Evolutionary conservation across 2,329 filamentous ascomycete genomes (phyloP), one percentile per base, ranked within the genome.

Genomic region (Colletotrichum sp.): DNA sequence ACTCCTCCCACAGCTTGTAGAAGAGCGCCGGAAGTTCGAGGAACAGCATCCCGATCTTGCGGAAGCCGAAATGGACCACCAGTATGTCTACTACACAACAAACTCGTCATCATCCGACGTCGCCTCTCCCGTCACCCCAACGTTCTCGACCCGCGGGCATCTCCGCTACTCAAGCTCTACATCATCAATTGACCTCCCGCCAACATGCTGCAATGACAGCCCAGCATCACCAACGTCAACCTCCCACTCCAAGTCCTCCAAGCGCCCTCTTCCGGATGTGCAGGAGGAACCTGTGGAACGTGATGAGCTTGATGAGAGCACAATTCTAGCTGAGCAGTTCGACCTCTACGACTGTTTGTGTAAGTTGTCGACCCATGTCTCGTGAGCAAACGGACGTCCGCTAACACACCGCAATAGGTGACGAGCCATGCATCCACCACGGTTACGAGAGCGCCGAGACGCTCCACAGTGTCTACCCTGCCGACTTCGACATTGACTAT

Each of bases 241-340:
- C 15, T 70, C 85, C 86, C 77, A 81, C 68, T 79, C 80, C 77
- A 91, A 92, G 78, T 86, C 91, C 0, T 88, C 89, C 80, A 95
- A 95, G 85, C 90, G 91, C 76, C 90, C 89, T 68, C 88, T 98
- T 77, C 94, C 95, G 19, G 94, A 97, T 80, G 94, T 98, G 25
- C 91, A 96, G 81, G 96, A 98, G 83, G 96, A 98, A 81, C 93
- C 94, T 3, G 85, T 92, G 57, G 94, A 96, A 82, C 90, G 90
- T 70, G 94, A 94, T 27, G 73, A 75, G 32, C 34, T 59, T 27
- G 91, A 93, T 32, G 89, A 90, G 69, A 87, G 88, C 66, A 85
- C 89, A 75, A 87, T 88, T 74, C 84, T 87, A 63, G 82, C 83
- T 80, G 75, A 84, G 30, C 82, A 84, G 28, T 86, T 87, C 75